A percentile compares a stretch with the other conserved stretches of the same genome.
Conservation (phyloP, 768 basidiomycete genomes). For the Kwoniella sp. region DNA sequence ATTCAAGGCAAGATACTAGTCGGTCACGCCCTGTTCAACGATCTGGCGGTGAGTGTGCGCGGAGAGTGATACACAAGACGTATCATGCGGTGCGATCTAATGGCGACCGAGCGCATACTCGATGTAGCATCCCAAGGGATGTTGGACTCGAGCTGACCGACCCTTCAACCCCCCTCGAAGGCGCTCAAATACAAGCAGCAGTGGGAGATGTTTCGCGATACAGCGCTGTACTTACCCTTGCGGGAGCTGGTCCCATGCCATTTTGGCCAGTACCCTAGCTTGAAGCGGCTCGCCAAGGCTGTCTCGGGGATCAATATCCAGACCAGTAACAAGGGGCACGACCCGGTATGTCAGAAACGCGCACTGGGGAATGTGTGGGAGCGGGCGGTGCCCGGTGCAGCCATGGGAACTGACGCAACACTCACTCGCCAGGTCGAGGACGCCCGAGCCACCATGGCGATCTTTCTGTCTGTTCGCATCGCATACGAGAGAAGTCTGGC, state of each 20-base stretch:
- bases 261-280: constrained; percentile 62
- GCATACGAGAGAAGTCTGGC: constrained; percentile 30
- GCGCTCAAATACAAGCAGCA: constrained; percentile 33
- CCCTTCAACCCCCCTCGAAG: no score
- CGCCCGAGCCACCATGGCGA: constrained; percentile 85
- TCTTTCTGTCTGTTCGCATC: constrained; percentile 56
- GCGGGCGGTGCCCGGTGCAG: background rate
- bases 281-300: constrained; percentile 72
- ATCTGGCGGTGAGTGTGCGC: constrained; percentile 62
- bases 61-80: no score
- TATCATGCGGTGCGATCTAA: no score
- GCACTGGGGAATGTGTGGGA: no score
- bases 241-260: constrained; percentile 22
- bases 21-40: constrained; percentile 86
- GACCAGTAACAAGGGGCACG: constrained; percentile 59
- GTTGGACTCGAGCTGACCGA: no score
- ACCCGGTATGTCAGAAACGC: constrained; percentile 56
- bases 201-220: constrained; percentile 42
- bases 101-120: no score
- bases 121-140: no score
- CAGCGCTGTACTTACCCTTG: constrained; percentile 42
- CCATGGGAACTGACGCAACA: background rate
- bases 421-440: constrained; percentile 65
- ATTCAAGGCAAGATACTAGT: constrained; percentile 73
- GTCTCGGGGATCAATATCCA: constrained; percentile 77